These are phyloP conservation scores for Syzygium grande DNA, from an alignment of 345 rosid genomes.

Conservation along the genomic window DNA sequence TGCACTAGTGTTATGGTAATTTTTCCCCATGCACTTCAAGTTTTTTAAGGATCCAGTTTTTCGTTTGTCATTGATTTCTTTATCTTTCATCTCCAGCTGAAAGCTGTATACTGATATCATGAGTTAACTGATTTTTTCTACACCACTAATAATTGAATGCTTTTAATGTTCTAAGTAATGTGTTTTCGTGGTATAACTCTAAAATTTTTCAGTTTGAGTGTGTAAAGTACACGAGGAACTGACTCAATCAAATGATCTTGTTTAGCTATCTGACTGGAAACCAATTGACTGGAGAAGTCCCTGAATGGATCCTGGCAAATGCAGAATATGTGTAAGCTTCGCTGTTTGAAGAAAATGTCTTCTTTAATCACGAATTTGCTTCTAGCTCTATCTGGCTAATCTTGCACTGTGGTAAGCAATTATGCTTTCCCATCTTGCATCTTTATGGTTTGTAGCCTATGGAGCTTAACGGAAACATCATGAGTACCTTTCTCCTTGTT, in stretches of 20 bases:
- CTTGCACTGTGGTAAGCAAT: neutral
- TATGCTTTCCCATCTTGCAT: neutral
- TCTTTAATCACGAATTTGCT: neutral
- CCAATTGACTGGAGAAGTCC: conserved; percentile 1
- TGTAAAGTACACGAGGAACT: neutral
- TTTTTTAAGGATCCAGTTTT: neutral
- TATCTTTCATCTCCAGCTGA: neutral
- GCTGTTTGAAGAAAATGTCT: neutral
- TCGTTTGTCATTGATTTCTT: neutral
- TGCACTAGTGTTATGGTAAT: neutral
- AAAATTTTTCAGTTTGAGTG: neutral
- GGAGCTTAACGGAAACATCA: neutral
- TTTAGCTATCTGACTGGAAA: conserved; percentile 3
- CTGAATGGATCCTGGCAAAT: neutral
- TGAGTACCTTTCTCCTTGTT: neutral
- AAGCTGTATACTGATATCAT: neutral
- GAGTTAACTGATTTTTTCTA: neutral
- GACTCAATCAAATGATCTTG: neutral
- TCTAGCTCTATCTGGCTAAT: neutral
- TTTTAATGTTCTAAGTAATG: too few relatives aligned
- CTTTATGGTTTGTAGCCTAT: neutral
- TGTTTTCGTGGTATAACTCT: neutral
- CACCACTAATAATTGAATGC: neutral
- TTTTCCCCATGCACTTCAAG: neutral
- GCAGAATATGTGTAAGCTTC: neutral